Percentiles rank a stretch among this genome's conserved stretches.
These are phyloP conservation scores for Uronychia binucleata DNA, from an alignment of 73 alveolate species.

Conservation along the genomic window DNA sequence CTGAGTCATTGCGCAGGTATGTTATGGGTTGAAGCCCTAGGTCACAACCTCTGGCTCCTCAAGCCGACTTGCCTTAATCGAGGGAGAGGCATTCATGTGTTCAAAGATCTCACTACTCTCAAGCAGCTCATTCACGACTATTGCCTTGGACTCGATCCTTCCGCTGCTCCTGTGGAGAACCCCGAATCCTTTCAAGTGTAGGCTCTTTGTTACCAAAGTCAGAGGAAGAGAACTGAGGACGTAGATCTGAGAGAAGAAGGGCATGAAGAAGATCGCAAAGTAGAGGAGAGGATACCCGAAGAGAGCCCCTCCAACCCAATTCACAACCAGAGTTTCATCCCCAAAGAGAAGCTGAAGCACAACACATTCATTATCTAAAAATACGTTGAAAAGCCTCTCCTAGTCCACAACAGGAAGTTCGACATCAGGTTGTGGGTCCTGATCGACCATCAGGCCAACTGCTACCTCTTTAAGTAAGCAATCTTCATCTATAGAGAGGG, in stretches of 20 bases:
- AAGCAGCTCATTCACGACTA: conserved; percentile 15
- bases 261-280: too few relatives aligned
- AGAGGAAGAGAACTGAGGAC: not conserved
- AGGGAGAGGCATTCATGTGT: conserved; percentile 94
- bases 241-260: not conserved
- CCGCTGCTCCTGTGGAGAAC: not conserved
- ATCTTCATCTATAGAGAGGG: conserved; percentile 12
- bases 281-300: too few relatives aligned
- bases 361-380: conserved; percentile 85
- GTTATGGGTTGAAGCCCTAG: conserved; percentile 54
- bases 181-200: not conserved
- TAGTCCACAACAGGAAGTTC: conserved; percentile 82
- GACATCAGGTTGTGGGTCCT: conserved; percentile 87
- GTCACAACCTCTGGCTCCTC: conserved; percentile 85
- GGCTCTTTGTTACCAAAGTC: not conserved
- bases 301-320: too few relatives aligned
- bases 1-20: conserved; percentile 69
- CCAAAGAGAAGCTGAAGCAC: not conserved
- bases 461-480: not conserved
- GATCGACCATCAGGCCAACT: not conserved
- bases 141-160: conserved; percentile 10
- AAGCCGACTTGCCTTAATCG: conserved; percentile 91
- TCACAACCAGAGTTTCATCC: not conserved
- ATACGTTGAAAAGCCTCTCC: conserved; percentile 92
- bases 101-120: conserved; percentile 43